Evolutionary conservation across 352 stramenopile species (phyloP), one percentile per base, ranked within the genome.

Genomic region (Phytopythium chamaehyphon): DNA sequence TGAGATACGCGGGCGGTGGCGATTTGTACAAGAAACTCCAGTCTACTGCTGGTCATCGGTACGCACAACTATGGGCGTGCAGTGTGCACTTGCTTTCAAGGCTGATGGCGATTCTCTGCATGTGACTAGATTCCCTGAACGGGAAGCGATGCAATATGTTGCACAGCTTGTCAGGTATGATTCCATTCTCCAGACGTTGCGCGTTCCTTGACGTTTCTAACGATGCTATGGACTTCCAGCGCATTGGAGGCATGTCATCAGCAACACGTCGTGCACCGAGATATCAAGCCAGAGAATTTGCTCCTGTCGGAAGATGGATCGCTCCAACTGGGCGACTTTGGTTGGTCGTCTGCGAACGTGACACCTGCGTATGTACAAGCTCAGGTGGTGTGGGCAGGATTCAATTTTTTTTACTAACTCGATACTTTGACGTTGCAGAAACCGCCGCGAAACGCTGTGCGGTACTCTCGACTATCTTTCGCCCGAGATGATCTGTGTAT

Each of bases 391-490:
- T n/a, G n/a, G n/a, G n/a, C n/a, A n/a, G n/a, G n/a, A n/a, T n/a
- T n/a, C n/a, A n/a, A n/a, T n/a, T 35, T 2, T 40, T 19, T 44
- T 43, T 18, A 6, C 45, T 45, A 10, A 22, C 21, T 12, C 0
- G 8, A 1, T 15, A 0, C 10, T 11, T 21, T 15, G 42, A 6
- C 0, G 15, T 24, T 12, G 11, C 44, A 90, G 78, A 21, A 90
- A 74, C 31, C 86, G 97, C 35, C 80, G 97, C 31, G 97, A 97
- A 44, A 99, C 98, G 7, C 74, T 99, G 21, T 99, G 98, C 63
- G 97, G 97, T 15, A 99, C 97, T 0, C 69, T 99, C 21, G 98
- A 99, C 63, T 99, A 99, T 69, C 75, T 99, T 45, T 97, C 98
- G 24, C 98, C 98, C 2, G 97, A 99, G 62, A 99, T 99, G 97